These are phyloP conservation scores for Kodamaea alishanica DNA, from an alignment of 1,139 yeast species.

Conservation along the genomic window DNA sequence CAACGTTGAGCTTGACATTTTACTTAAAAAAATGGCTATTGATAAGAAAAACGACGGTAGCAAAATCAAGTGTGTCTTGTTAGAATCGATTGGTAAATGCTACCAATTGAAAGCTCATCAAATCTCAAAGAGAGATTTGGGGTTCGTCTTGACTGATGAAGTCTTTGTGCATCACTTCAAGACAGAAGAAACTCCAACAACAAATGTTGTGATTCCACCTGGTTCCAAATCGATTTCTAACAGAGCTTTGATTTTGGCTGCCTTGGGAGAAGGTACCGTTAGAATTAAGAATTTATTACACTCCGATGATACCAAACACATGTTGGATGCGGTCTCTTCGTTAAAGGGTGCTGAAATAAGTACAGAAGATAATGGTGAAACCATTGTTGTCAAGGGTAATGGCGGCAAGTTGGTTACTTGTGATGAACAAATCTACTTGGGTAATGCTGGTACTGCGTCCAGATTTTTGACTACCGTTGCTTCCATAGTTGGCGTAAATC, in stretches of 20 bases:
- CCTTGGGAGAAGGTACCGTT: slow-evolving; percentile 84
- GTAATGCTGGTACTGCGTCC: slow-evolving; percentile 98
- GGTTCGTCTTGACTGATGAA: slow-evolving; percentile 83
- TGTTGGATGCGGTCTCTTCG: slow-evolving; percentile 80
- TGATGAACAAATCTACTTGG: slow-evolving; percentile 68
- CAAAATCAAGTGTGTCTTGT: slow-evolving; percentile 79
- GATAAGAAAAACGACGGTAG: slow-evolving; percentile 96
- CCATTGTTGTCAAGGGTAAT: slow-evolving; percentile 79
- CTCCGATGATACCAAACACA: slow-evolving; percentile 93
- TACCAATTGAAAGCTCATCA: slow-evolving; percentile 85
- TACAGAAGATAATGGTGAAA: slow-evolving; percentile 84
- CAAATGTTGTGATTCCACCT: slow-evolving; percentile 71
- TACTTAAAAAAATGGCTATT: slow-evolving; percentile 84
- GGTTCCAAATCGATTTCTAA: slow-evolving; percentile 97
- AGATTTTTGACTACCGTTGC: slow-evolving; percentile 92
- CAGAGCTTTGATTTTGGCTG: slow-evolving; percentile 89
- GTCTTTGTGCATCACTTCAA: slow-evolving; percentile 59
- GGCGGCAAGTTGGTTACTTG: slow-evolving; percentile 73
- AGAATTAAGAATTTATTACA: slow-evolving; percentile 80
- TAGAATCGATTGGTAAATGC: slow-evolving; percentile 84
- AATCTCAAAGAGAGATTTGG: slow-evolving; percentile 74
- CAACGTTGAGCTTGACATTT: slow-evolving; percentile 65
- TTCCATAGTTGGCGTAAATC: slow-evolving; percentile 55
- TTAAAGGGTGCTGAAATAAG: slow-evolving; percentile 80
- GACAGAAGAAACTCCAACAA: slow-evolving; percentile 32